phyloP scores from a whole-genome alignment of 202 grass and related monocot species.

The Eragrostis tef region DNA sequence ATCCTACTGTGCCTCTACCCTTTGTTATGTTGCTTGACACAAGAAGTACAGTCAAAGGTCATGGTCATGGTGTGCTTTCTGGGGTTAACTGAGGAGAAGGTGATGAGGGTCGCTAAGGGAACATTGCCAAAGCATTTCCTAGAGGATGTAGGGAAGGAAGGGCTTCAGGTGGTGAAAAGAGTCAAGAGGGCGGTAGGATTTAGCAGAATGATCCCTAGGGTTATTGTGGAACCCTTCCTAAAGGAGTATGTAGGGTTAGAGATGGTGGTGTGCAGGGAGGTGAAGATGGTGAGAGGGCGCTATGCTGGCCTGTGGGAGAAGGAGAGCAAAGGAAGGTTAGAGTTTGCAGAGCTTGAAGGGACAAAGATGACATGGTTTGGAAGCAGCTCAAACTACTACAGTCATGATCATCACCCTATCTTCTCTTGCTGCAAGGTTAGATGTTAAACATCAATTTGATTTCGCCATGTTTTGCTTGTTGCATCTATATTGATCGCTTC shows the following conservation, averaged over 20 bases:
- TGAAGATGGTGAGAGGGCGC: conserved; percentile 60
- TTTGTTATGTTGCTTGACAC: conserved; percentile 54
- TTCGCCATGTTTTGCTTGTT: conserved; percentile 19
- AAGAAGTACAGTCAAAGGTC: conserved; percentile 47
- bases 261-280: conserved; percentile 62
- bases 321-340: conserved; percentile 13
- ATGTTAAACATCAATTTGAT: conserved; percentile 30
- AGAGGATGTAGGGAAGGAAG: conserved; percentile 64
- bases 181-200: conserved; percentile 49
- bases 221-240: conserved; percentile 70
- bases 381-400: conserved; percentile 45
- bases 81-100: conserved; percentile 55
- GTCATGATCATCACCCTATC: conserved; percentile 35
- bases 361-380: conserved; percentile 46
- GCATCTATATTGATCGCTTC: neutral
- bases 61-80: conserved; percentile 65
- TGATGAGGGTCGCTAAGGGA: conserved; percentile 48
- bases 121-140: conserved; percentile 67
- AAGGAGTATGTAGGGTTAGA: conserved; percentile 63
- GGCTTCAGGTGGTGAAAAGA: conserved; percentile 50
- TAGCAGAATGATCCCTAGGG: conserved; percentile 60
- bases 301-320: conserved; percentile 63
- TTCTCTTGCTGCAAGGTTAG: conserved; percentile 62
- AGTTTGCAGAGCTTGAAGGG: conserved; percentile 19
- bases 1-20: conserved; percentile 68